Evolutionary conservation across 768 basidiomycete genomes (phyloP).

Genomic region (Termitomyces sp.): DNA sequence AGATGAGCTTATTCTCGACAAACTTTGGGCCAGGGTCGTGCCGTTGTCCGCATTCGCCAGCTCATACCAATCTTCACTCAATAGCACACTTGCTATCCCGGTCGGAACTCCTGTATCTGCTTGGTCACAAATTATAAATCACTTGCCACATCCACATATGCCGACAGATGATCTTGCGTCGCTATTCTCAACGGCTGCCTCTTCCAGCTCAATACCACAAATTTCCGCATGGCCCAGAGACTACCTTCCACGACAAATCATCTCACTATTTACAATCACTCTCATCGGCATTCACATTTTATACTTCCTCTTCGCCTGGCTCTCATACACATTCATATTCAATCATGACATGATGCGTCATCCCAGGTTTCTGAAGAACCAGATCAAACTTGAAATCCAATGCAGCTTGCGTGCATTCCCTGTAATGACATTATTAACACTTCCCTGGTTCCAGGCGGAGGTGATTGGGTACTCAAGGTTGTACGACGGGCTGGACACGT

Average conservation of each 20-base stretch:
- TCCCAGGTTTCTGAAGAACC: constrained; percentile 89
- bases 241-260: constrained; percentile 71
- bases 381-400: constrained; percentile 78
- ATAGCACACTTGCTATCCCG: constrained; percentile 35
- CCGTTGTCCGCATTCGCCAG: constrained; percentile 54
- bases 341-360: constrained; percentile 95
- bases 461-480: constrained; percentile 80
- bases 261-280: constrained; percentile 71
- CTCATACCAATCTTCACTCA: constrained; percentile 26
- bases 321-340: constrained; percentile 86
- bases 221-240: constrained; percentile 84
- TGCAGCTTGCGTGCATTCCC: constrained; percentile 77
- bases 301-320: constrained; percentile 85
- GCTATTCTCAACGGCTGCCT: constrained; percentile 22
- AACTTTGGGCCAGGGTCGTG: constrained; percentile 69
- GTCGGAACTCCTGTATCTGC: constrained; percentile 31
- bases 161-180: constrained; percentile 31
- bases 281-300: constrained; percentile 78
- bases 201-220: constrained; percentile 26
- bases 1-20: constrained; percentile 77
- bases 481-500: constrained; percentile 76
- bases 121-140: constrained; percentile 53
- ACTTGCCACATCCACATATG: constrained; percentile 56
- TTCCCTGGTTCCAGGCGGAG: constrained; percentile 94
- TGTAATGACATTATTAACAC: constrained; percentile 73